Conservation (phyloP, 2,329 filamentous ascomycete genomes). For the Beauveria sp. region DNA sequence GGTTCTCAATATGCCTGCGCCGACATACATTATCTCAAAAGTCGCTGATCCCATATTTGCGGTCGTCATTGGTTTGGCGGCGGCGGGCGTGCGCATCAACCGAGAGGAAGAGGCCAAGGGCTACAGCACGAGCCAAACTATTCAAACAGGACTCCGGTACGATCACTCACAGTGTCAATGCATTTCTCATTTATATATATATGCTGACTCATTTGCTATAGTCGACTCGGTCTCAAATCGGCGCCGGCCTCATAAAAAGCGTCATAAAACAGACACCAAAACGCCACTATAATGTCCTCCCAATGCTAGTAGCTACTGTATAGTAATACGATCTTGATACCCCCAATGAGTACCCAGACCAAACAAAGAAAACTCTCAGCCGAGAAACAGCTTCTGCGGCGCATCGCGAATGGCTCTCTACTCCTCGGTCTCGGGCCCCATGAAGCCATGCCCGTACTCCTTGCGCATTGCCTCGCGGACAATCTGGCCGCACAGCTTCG, state of each 20-base stretch:
- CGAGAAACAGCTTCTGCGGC: not conserved
- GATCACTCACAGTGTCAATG: not conserved
- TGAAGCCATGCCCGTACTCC: slow-evolving; percentile 51
- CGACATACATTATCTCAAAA: slow-evolving; percentile 53
- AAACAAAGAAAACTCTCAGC: not conserved
- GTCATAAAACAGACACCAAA: not conserved
- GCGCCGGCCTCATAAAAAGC: slow-evolving; percentile 7
- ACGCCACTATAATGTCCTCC: slow-evolving; percentile 3
- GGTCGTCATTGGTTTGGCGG: slow-evolving; percentile 46
- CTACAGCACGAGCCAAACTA: slow-evolving; percentile 40
- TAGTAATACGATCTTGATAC: slow-evolving; percentile 6
- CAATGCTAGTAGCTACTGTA: slow-evolving; percentile 8
- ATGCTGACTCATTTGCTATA: slow-evolving; percentile 12
- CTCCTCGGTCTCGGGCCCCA: slow-evolving; percentile 21
- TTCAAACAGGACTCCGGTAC: slow-evolving; percentile 38
- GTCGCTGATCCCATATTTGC: slow-evolving; percentile 53
- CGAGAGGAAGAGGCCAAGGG: slow-evolving; percentile 54
- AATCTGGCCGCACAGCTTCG: slow-evolving; percentile 62
- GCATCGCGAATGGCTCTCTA: not conserved
- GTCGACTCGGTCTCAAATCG: slow-evolving; percentile 23
- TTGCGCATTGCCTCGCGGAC: slow-evolving; percentile 63
- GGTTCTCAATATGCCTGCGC: slow-evolving; percentile 36
- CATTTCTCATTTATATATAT: slow-evolving; percentile 2
- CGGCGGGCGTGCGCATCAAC: slow-evolving; percentile 49
- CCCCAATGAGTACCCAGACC: not conserved